Evolutionary conservation across 352 stramenopile species (phyloP), one percentile per base, ranked within the genome.

Genomic region (Globisporangium recalcitrans): DNA sequence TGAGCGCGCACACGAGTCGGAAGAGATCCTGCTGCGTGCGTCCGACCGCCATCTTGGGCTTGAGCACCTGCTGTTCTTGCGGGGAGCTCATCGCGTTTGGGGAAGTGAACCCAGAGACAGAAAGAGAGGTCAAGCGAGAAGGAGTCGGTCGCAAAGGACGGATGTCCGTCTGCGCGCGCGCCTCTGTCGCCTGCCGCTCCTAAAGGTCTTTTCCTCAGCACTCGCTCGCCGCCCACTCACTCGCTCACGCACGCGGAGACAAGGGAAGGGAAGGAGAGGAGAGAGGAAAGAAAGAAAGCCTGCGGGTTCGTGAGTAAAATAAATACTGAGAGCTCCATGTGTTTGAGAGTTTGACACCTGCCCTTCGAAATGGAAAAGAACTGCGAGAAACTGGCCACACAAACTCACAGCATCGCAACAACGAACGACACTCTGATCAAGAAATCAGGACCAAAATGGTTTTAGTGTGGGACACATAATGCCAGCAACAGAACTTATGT

Each of bases 1-100:
- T 90, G 21, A 91, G 74, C 38, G 77, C 72, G 21, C 67, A 71
- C 60, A 91, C 78, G 19, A 90, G 71, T n/a, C 62, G 71, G 46
- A 68, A 40, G 34, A 86, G 55, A 47, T 82, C 74, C 34, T 77
- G 58, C 21, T 62, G 65, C 44, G 60, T 60, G 51, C 60, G 60
- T 40, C 49, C 49, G 46, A 52, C 13, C 10, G 59, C 47, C 48
- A 52, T 52, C 51, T 58, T 59, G 16, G 48, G 19, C 34, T 56
- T 56, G 27, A 26, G 6, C 48, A 24, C 13, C 47, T 53, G n/a
- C n/a, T n/a, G n/a, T n/a, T n/a, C n/a, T n/a, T n/a, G 48, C 6
- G 11, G 8, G 27, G 14, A n/a, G 16, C 54, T 38, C 42, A 52
- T 46, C 10, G 8, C n/a, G 31, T 47, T 21, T 53, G 19, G 29